A percentile compares a stretch with the other conserved stretches of the same genome.
Evolutionary conservation across 257 asterid species (phyloP).

Genomic region (Rhazya stricta): DNA sequence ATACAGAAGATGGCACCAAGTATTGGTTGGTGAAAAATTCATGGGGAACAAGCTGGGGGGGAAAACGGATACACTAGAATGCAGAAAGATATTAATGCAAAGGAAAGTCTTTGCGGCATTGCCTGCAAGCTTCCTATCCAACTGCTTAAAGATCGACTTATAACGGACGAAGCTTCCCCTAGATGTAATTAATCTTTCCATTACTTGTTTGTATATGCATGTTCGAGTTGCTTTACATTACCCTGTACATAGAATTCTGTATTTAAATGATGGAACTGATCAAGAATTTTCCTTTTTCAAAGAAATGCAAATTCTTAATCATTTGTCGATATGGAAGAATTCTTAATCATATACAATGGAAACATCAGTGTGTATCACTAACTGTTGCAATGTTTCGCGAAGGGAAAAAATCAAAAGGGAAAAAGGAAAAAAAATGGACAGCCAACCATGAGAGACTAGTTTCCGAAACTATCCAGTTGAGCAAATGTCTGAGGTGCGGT

Average conservation of each 20-base stretch:
- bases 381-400: neutral
- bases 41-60: no score
- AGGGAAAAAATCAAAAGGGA: no score
- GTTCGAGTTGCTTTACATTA: no score
- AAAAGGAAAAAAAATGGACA: neutral
- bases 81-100: neutral
- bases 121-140: neutral
- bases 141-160: constrained; percentile 24
- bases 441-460: neutral
- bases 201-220: no score
- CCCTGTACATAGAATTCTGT: no score
- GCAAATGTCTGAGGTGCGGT: neutral
- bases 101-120: neutral
- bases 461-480: neutral
- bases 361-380: neutral
- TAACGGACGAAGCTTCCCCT: constrained; percentile 43
- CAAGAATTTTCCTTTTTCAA: no score
- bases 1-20: neutral
- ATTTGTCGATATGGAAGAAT: no score
- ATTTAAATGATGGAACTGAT: no score
- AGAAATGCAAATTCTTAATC: no score
- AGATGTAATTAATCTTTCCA: no score
- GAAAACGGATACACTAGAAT: neutral
- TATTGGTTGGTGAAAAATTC: no score
- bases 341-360: neutral